Base-by-base conservation (phyloP, 192 early-diverging fungal species). In the Phlyctochytrium arcticum region DNA sequence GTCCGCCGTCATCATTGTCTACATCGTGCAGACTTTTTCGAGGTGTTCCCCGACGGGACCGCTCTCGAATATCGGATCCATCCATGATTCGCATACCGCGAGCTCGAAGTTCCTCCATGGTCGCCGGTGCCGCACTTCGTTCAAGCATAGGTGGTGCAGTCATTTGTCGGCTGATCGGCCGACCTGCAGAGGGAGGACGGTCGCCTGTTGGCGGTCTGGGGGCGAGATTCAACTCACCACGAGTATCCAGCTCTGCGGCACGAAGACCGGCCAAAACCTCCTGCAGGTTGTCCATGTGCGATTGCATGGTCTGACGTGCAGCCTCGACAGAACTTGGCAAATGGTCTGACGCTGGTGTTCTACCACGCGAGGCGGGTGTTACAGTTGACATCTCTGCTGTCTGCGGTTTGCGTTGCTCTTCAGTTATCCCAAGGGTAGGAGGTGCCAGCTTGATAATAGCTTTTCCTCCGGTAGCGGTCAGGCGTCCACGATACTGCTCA, bases 401-500 rank as follows among this genome's bases (percentile, higher is more conserved):
- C 35, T 21, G 27, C 10, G 42, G 54, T 27, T 65, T 60, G 39
- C 42, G 62, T 17, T 59, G 34, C 29, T 70, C 72, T 32, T 66
- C 57, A 5, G 32, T 30, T 10, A 15, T 15, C 32, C 31, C 32
- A 24, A 74, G 17, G 6, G 72, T 63, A n/a, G 78, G 78, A 15
- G 73, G 74, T 5, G 72, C 73, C 23, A 87, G 74, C 48, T 82
- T 79, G 55, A 85, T 79, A 48, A 85, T 87, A 6, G 85, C 85
- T 49, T 80, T 70, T 5, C 85, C 85, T 26, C 85, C 85, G 7
- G 71, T 77, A 3, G 74, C 77, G 6, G 47, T 58, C 6, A 79
- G 46, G 3, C 51, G 48, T 9, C 80, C 83, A 26, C 61, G 53
- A 39, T 78, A 81, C 53, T 80, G 68, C 60, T 87, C 85, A 9